Base-by-base conservation (phyloP, 768 basidiomycete species). In the Naganishia randhawae region DNA sequence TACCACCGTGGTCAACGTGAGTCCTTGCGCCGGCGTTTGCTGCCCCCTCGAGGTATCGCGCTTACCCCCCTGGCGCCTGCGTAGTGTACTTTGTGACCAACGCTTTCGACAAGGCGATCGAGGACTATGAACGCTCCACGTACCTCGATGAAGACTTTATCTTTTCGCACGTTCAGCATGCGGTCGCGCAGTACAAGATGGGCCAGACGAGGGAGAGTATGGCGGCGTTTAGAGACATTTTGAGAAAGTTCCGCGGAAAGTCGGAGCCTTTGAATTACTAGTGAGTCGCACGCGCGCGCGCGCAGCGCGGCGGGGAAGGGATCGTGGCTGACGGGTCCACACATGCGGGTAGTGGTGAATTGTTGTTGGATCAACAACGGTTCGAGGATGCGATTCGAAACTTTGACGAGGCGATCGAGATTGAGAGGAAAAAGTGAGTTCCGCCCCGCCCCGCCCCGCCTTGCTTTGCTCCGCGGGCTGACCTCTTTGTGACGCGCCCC, bases 1-100 rank as follows among this genome's bases (percentile, higher is more conserved):
- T 99, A 99, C 81, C 96, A 99, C 79, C 91, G 94, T 73, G 96
- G 95, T 51, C 96, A 99, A 84, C 91, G 91, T 90, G 55, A 54
- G 84, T 74, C n/a, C n/a, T n/a, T n/a, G n/a, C n/a, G n/a, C n/a
- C n/a, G n/a, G n/a, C n/a, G n/a, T n/a, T n/a, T n/a, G n/a, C n/a
- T n/a, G n/a, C n/a, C n/a, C n/a, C n/a, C n/a, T n/a, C n/a, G n/a
- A n/a, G n/a, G n/a, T n/a, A n/a, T n/a, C n/a, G n/a, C n/a, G n/a
- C n/a, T n/a, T n/a, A n/a, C n/a, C n/a, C n/a, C n/a, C 33, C 22
- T 19, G 27, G 57, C 6, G 25, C n/a, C 33, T n/a, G 13, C 69
- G 39, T n/a, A 91, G 94, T 98, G 42, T 84, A 90, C 78, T 99
- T 98, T 82, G 95, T 98, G 78, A 90, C 93, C 84, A 89, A 88